Conservation (phyloP, 2,329 filamentous ascomycete species). For the Myriangium duriaei region DNA sequence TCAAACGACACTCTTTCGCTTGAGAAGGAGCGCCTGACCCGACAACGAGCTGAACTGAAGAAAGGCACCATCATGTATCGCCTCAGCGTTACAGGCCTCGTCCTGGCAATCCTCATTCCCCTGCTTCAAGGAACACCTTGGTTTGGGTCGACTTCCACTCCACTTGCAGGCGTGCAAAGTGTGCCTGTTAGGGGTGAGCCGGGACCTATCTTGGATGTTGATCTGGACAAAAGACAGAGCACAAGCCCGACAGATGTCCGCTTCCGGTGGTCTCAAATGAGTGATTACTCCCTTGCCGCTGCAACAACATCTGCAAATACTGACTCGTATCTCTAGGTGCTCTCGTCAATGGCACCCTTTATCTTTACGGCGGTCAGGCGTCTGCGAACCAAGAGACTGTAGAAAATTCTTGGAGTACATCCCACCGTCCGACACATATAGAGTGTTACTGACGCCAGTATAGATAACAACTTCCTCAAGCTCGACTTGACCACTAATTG, state of each 20-base stretch:
- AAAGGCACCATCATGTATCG: constrained; percentile 17
- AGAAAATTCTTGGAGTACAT: constrained; percentile 56
- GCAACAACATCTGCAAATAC: constrained; percentile 10
- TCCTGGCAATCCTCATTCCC: constrained; percentile 18
- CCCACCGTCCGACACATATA: constrained; percentile 9
- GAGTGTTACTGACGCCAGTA: constrained; percentile 9
- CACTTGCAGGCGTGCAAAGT: constrained; percentile 20
- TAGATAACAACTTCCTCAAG: constrained; percentile 58
- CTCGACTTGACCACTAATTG: constrained; percentile 64
- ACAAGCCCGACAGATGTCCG: constrained; percentile 46
- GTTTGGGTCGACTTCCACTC: constrained; percentile 15
- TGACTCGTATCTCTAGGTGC: constrained; percentile 37
- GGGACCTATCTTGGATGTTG: constrained; percentile 9
- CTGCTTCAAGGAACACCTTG: constrained; percentile 17
- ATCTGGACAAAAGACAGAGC: constrained; percentile 23
- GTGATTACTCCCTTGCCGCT: constrained; percentile 20
- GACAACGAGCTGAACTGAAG: constrained; percentile 5
- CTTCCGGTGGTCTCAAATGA: constrained; percentile 54
- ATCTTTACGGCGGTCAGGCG: constrained; percentile 61
- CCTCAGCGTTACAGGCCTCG: constrained; percentile 15
- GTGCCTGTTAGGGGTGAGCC: constrained; percentile 16
- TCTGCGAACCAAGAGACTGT: constrained; percentile 46
- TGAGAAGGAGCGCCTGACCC: constrained; percentile 14
- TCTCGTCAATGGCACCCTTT: constrained; percentile 61
- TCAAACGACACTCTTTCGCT: constrained; percentile 1